A percentile compares a stretch with the other conserved stretches of the same genome.
These are phyloP conservation scores for Hypoxylon sp. DNA, from an alignment of 2,329 filamentous ascomycete genomes.

Conservation along the genomic window DNA sequence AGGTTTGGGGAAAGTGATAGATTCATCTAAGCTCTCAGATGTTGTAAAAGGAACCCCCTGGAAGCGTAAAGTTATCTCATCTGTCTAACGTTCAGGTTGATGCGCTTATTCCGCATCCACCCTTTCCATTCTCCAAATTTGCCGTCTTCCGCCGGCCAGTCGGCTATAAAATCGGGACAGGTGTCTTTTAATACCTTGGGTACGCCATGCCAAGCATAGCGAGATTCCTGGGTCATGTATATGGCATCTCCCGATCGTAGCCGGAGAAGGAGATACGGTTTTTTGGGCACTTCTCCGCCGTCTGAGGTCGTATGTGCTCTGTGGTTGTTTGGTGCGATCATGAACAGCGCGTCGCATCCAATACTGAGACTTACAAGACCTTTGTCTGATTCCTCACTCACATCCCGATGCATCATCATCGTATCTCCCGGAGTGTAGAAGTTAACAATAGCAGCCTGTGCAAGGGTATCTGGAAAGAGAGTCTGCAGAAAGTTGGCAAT, in stretches of 20 bases:
- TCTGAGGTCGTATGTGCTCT: constrained; percentile 44
- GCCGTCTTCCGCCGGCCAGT: constrained; percentile 78
- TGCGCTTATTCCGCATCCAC: constrained; percentile 89
- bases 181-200: constrained; percentile 86
- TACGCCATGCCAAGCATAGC: constrained; percentile 96
- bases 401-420: constrained; percentile 92
- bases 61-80: constrained; percentile 69
- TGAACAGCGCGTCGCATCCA: constrained; percentile 91
- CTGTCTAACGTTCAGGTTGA: constrained; percentile 94
- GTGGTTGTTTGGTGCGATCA: constrained; percentile 77
- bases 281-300: constrained; percentile 52
- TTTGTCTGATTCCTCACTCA: constrained; percentile 85
- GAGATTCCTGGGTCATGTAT: constrained; percentile 85
- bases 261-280: constrained; percentile 72
- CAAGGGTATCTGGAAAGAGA: constrained; percentile 82
- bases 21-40: background rate
- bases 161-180: constrained; percentile 79
- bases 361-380: constrained; percentile 89
- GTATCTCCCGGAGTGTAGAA: constrained; percentile 92
- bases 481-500: constrained; percentile 76
- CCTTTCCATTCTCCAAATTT: constrained; percentile 79
- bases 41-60: background rate
- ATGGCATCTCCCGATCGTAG: constrained; percentile 89
- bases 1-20: background rate
- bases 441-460: constrained; percentile 94